Conservation (phyloP, 371 early-diverging fungal species). For the Syncephalastrum contaminatum region DNA sequence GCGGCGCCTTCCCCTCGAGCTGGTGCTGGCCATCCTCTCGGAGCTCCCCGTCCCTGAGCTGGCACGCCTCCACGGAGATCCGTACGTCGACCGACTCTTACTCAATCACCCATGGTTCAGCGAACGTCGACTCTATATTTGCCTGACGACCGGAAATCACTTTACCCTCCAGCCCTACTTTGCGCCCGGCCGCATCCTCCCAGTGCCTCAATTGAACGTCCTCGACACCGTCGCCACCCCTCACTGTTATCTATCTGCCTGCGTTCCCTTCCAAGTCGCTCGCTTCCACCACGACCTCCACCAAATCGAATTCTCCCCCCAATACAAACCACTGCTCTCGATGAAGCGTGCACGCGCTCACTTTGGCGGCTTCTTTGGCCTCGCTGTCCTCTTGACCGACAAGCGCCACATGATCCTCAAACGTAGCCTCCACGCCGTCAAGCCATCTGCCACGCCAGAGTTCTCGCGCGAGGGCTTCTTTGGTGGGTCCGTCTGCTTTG, state of each 20-base stretch:
- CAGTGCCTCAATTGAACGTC: not conserved
- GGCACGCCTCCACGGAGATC: constrained; percentile 8
- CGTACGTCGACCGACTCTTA: constrained; percentile 10
- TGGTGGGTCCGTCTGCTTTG: constrained; percentile 7
- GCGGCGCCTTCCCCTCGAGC: constrained; percentile 9
- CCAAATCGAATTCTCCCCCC: constrained; percentile 2
- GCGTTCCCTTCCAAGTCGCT: not conserved
- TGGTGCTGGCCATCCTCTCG: constrained; percentile 6
- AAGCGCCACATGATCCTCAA: constrained; percentile 8
- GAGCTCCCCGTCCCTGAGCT: constrained; percentile 10
- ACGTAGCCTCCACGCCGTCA: constrained; percentile 13
- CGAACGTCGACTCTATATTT: constrained; percentile 8
- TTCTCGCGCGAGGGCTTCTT: constrained; percentile 9
- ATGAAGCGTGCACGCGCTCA: not conserved
- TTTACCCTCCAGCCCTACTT: constrained; percentile 8
- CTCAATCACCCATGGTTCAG: constrained; percentile 8
- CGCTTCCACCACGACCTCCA: constrained; percentile 2
- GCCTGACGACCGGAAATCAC: constrained; percentile 3
- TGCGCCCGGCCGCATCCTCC: constrained; percentile 2
- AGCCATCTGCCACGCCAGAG: constrained; percentile 5
- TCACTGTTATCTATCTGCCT: not conserved
- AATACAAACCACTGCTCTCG: not conserved
- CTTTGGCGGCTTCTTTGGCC: constrained; percentile 7
- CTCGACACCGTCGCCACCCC: constrained; percentile 1
- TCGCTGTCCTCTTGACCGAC: constrained; percentile 9